phyloP scores from a whole-genome alignment of 2,329 filamentous ascomycete genomes.

The Thielaviopsis euricoi region DNA sequence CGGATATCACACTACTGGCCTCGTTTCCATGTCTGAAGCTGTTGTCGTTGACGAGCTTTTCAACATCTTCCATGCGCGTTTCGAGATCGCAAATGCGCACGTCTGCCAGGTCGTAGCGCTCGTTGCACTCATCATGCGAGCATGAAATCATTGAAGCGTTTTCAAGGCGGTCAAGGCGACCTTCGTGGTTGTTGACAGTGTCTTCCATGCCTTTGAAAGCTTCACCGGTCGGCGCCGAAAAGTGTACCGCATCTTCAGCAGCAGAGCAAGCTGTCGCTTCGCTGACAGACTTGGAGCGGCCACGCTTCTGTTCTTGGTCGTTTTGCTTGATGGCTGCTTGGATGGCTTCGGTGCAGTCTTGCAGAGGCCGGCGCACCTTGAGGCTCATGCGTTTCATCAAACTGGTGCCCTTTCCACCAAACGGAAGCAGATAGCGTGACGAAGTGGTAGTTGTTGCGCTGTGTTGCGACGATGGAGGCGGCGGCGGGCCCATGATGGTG shows the following conservation, averaged over 20 bases:
- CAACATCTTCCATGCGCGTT: constrained; percentile 41
- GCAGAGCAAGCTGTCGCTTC: constrained; percentile 13
- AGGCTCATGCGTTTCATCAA: constrained; percentile 29
- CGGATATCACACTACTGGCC: constrained; percentile 27
- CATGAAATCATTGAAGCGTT: constrained; percentile 46
- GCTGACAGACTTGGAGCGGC: constrained; percentile 7
- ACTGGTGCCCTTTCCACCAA: constrained; percentile 37
- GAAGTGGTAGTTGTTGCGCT: constrained; percentile 33
- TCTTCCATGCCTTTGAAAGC: constrained; percentile 31
- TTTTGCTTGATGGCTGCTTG: not conserved
- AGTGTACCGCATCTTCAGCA: constrained; percentile 8
- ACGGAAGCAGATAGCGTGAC: constrained; percentile 36
- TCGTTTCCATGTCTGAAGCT: constrained; percentile 31
- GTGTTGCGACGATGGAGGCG: constrained; percentile 36
- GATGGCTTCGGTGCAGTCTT: constrained; percentile 17
- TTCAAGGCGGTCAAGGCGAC: constrained; percentile 52
- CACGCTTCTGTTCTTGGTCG: not conserved
- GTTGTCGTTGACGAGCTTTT: constrained; percentile 23
- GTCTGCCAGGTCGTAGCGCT: constrained; percentile 50
- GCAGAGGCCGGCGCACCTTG: constrained; percentile 19
- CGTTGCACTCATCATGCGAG: constrained; percentile 52
- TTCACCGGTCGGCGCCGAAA: constrained; percentile 18
- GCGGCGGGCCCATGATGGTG: constrained; percentile 27
- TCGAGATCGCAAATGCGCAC: constrained; percentile 54
- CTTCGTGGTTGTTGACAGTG: constrained; percentile 42